Conservation (phyloP, 148 eudicot genomes). For the Hydrangea macrophylla region DNA sequence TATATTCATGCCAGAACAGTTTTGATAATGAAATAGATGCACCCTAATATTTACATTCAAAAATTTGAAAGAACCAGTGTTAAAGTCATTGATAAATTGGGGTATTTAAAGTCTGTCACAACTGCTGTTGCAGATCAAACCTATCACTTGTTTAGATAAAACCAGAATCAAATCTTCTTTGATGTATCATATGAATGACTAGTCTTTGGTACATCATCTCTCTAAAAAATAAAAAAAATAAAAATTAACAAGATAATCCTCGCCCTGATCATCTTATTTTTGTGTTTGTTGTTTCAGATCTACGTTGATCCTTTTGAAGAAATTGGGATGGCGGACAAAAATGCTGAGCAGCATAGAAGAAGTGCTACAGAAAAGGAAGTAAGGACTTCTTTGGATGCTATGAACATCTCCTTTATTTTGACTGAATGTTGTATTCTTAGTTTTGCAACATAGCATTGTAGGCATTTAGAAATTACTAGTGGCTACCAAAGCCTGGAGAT, state of each 20-base stretch:
- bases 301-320: conserved; percentile 94
- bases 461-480: not conserved
- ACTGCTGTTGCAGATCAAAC: not conserved
- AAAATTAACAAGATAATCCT: not conserved
- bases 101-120: not conserved
- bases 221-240: not conserved
- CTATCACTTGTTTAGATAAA: not conserved
- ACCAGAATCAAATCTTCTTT: not conserved
- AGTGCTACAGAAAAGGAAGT: conserved; percentile 93
- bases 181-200: not conserved
- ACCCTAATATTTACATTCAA: too few relatives aligned
- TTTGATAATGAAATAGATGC: not conserved
- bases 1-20: not conserved
- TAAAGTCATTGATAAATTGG: not conserved
- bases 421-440: not conserved
- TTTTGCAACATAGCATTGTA: not conserved
- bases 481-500: not conserved
- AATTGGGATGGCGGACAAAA: conserved; percentile 52
- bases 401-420: not conserved
- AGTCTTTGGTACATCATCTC: not conserved
- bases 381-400: conserved; percentile 23
- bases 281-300: conserved; percentile 37
- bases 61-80: not conserved
- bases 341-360: conserved; percentile 86
- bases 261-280: conserved; percentile 3